Evolutionary conservation across 129 eudicot genomes (phyloP).

Genomic region (Flaveria linearis): DNA sequence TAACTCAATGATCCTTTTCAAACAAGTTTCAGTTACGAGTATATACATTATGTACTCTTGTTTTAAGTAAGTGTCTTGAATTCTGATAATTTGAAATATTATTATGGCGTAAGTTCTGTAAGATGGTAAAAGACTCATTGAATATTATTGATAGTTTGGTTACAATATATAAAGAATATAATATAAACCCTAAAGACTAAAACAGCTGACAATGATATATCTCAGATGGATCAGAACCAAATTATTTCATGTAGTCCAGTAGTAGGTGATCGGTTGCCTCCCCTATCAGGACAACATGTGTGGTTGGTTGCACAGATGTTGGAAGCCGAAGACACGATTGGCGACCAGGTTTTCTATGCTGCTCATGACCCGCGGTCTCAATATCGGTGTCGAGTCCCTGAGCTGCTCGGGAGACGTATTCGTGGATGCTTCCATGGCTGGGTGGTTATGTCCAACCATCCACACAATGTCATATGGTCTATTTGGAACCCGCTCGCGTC

Average conservation of each 20-base stretch:
- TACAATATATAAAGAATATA: too few species aligned
- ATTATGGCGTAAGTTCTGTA: background rate
- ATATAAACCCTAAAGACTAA: too few species aligned
- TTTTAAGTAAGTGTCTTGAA: background rate
- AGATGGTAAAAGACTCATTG: too few species aligned
- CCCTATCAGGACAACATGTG: background rate
- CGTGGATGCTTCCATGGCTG: background rate
- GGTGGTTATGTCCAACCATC: background rate
- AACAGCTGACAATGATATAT: too few species aligned
- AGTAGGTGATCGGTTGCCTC: background rate
- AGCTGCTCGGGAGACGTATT: conserved; percentile 1
- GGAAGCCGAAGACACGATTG: background rate
- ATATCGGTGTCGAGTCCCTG: background rate
- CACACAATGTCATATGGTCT: background rate
- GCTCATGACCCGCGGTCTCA: background rate
- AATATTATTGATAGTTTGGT: too few species aligned
- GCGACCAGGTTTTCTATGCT: background rate
- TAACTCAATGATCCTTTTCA: too few species aligned
- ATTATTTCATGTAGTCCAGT: background rate
- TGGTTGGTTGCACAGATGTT: background rate
- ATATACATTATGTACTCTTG: background rate
- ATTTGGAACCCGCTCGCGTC: background rate
- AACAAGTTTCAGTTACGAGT: too few species aligned
- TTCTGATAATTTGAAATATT: too few species aligned
- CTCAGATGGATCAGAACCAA: background rate